Conservation (phyloP, 1,139 yeast genomes). For the Groenewaldozyma auringiensis region DNA sequence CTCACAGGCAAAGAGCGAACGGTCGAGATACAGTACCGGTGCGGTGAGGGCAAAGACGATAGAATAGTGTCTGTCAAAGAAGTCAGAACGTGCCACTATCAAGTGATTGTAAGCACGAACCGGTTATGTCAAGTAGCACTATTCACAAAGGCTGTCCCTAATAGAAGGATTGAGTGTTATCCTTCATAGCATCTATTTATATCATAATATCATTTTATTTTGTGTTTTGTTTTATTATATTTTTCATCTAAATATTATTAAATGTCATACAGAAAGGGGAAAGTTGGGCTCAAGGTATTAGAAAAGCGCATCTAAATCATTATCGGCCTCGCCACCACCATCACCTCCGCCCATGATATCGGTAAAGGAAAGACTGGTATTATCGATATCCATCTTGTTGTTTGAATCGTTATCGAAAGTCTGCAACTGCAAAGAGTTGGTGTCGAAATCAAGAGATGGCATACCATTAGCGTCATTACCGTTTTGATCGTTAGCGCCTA, state of each 20-base stretch:
- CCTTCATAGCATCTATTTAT: background rate
- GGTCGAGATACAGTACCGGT: slow-evolving; percentile 57
- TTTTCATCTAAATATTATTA: no score
- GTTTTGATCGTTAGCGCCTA: no score
- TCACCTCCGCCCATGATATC: background rate
- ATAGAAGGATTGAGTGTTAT: background rate
- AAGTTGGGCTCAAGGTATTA: background rate
- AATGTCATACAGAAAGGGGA: background rate
- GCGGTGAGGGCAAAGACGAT: slow-evolving; percentile 40
- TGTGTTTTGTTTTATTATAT: no score
- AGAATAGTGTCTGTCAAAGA: slow-evolving; percentile 48
- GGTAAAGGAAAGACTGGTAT: background rate
- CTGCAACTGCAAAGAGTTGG: background rate
- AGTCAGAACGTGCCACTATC: slow-evolving; percentile 64
- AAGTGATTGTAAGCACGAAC: slow-evolving; percentile 51
- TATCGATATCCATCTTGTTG: background rate
- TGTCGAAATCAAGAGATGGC: background rate
- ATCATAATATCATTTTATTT: background rate
- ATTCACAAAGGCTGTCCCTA: background rate
- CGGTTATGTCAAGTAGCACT: slow-evolving; percentile 46
- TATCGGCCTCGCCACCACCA: background rate
- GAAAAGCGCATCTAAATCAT: background rate
- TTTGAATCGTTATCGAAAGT: background rate
- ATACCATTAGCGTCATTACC: background rate
- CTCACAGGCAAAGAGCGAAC: slow-evolving; percentile 55